Evolutionary conservation across 371 early-diverging fungal species (phyloP), one percentile per base, ranked within the genome.

Genomic region (Mucor piriformis): DNA sequence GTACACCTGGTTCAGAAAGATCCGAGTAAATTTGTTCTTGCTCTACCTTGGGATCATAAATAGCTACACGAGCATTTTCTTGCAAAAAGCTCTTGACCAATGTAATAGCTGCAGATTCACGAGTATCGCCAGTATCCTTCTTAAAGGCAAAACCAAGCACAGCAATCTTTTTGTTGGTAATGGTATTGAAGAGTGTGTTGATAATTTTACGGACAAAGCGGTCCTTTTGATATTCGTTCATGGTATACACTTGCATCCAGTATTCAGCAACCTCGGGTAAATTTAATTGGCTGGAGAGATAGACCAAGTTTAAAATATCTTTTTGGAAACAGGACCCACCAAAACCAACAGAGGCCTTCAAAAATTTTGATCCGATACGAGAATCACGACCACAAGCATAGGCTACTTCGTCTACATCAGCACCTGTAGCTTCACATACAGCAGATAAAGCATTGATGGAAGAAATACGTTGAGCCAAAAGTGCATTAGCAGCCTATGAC

Each of bases 311-410:
- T 53, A 92, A 81, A 49, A 97, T 91, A 74, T 97, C 97, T 77
- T 97, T 97, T 74, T 95, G 94, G 85, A 97, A 95, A 77, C 97
- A 97, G 32, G 89, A 88, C 33, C 97, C 97, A 69, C 97, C 97
- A 71, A 97, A 97, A 34, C 92, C 97, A 47, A 97, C 92, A 8
- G 88, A 88, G 8, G 97, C 92, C 74, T 92, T 94, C 62, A 97
- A 79, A 79, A 94, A 95, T 80, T 92, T 91, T 66, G 92, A 80
- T 23, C 97, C 97, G 23, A 97, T 89, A 63, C 97, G 90, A 25
- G 84, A 70, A 66, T 97, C 97, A 37, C 86, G 74, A 63, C 96
- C 95, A 72, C 91, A 90, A 18, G 95, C 97, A 72, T 88, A 92
- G 16, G 95, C 89, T 12, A 97, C 95, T 73, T 95, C 94, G 64